Evolutionary conservation across 2,329 filamentous ascomycete genomes (phyloP).

Genomic region (Penicillium sp.): DNA sequence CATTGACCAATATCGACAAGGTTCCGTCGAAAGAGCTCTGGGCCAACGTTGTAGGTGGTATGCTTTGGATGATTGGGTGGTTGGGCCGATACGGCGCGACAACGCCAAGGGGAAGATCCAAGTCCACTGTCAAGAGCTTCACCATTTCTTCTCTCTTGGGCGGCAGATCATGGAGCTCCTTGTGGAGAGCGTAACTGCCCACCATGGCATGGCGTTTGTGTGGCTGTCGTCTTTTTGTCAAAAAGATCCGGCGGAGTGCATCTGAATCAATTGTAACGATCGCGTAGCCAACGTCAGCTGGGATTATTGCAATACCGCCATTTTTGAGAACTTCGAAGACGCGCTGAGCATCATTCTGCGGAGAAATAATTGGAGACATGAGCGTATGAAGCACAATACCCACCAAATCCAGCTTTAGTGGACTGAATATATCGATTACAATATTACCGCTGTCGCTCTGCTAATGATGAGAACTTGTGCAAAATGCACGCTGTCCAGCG

Average conservation of each 20-base stretch:
- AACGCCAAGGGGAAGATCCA: conserved; percentile 28
- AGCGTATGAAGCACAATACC: too few species aligned
- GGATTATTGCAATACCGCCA: conserved; percentile 30
- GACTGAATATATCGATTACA: not conserved
- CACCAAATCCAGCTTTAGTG: not conserved
- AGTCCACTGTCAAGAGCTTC: conserved; percentile 20
- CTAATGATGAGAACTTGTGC: too few species aligned
- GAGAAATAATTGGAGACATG: not conserved
- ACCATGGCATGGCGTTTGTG: conserved; percentile 31
- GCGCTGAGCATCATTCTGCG: conserved; percentile 17
- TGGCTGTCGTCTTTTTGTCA: conserved; percentile 20
- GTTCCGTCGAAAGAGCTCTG: conserved; percentile 23
- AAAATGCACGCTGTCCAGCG: too few species aligned
- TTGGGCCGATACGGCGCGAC: conserved; percentile 23
- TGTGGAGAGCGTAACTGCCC: conserved; percentile 27
- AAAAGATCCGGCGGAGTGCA: conserved; percentile 23
- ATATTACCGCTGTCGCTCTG: not conserved
- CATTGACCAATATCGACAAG: conserved; percentile 30
- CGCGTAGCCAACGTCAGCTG: conserved; percentile 28
- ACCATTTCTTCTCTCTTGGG: conserved; percentile 18
- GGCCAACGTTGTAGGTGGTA: conserved; percentile 15
- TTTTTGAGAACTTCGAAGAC: conserved; percentile 22
- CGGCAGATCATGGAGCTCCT: conserved; percentile 22
- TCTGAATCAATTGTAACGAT: conserved; percentile 20
- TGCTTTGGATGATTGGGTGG: conserved; percentile 25